Evolutionary conservation across 352 stramenopile species (phyloP), one percentile per base, ranked within the genome.

Genomic region (Globisporangium emineosum): DNA sequence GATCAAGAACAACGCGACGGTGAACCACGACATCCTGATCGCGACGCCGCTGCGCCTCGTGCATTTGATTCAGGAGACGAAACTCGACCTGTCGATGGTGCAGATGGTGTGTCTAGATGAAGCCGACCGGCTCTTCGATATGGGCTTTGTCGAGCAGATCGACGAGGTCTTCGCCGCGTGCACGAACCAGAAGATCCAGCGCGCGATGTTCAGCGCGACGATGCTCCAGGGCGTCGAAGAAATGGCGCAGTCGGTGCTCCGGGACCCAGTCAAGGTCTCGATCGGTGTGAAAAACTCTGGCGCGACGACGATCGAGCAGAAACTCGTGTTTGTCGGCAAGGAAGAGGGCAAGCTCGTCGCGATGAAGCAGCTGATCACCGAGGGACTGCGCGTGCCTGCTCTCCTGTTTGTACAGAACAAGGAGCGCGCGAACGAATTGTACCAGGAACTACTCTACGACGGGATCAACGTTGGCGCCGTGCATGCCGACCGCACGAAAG

Each of bases 391-490:
- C n/a, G 91, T 98, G 15, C 98, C 98, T 0, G 94, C 97, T 6
- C 83, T 99, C 37, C 78, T 99, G 1, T 99, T 99, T 78, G 83
- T 99, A 33, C 96, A 99, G 69, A 98, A 92, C 77, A 99, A 99
- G 69, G 97, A 99, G 60, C 93, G 98, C 62, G 98, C 97, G 12
- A 97, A 98, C 63, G 94, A 98, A 40, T 70, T 99, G 19, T 99
- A 98, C 76, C 83, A 97, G 23, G 98, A 99, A 68, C 83, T 99
- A 33, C 73, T 98, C 27, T 99, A 99, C 76, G 98, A 99, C 68
- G 94, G 91, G 52, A 90, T 99, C 55, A 97, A 98, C 66, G 95
- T 99, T n/a, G 97, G 98, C 73, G 90, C 97, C 0, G 98, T 99
- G 60, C 97, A 99, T 72, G 94, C 94, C 2, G 97, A 98, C 64